phyloP scores from a whole-genome alignment of 805 yeast species.

The Saturnispora mendoncae region DNA sequence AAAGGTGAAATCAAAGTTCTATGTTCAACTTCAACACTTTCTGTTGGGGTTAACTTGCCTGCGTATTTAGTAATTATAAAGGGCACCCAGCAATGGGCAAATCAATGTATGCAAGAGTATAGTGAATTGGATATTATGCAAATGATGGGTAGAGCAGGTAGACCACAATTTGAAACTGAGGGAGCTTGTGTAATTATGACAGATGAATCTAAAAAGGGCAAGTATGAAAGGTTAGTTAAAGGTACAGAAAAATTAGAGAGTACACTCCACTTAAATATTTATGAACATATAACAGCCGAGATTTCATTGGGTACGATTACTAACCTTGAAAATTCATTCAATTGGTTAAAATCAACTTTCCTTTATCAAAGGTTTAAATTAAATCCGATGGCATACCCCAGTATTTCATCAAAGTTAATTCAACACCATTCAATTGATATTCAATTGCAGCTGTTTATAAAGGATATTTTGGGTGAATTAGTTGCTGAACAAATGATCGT shows the following conservation, averaged over 20 bases:
- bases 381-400: constrained; percentile 65
- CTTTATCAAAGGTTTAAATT: constrained; percentile 62
- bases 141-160: constrained; percentile 81
- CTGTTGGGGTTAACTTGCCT: constrained; percentile 81
- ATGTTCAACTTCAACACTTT: constrained; percentile 69
- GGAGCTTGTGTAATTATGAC: constrained; percentile 72
- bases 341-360: constrained; percentile 67
- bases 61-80: constrained; percentile 71
- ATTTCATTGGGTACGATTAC: constrained; percentile 57
- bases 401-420: constrained; percentile 30
- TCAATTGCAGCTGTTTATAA: constrained; percentile 8
- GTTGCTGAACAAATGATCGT: constrained; percentile 26
- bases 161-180: constrained; percentile 70
- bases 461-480: constrained; percentile 27
- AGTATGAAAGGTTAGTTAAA: constrained; percentile 66
- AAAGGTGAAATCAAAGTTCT: constrained; percentile 55
- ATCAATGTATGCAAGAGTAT: constrained; percentile 50
- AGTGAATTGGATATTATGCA: constrained; percentile 74
- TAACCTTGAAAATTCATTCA: constrained; percentile 58
- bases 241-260: constrained; percentile 78
- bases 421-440: neutral
- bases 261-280: constrained; percentile 62
- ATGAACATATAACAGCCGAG: constrained; percentile 73
- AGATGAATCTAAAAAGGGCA: constrained; percentile 60
- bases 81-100: constrained; percentile 59